A percentile compares a stretch with the other conserved stretches of the same genome.
Evolutionary conservation across 345 rosid genomes (phyloP).

Genomic region (Eucalyptus pauciflora): DNA sequence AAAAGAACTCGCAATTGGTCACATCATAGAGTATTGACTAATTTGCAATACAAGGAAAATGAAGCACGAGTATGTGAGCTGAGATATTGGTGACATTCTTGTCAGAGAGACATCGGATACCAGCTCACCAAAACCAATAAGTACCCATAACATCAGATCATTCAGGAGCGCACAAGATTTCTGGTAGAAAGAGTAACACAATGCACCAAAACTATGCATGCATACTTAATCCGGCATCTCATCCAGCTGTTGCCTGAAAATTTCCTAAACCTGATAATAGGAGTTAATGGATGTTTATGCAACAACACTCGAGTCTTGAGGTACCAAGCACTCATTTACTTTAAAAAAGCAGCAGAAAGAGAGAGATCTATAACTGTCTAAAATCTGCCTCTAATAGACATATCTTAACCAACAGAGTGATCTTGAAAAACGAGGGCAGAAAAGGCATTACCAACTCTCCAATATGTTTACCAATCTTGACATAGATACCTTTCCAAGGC

Average conservation of each 20-base stretch:
- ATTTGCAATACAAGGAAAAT: not conserved
- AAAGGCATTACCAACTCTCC: not conserved
- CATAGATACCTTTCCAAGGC: not conserved
- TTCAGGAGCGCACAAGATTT: not conserved
- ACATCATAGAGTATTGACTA: not conserved
- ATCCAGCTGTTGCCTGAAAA: not conserved
- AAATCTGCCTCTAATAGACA: not conserved
- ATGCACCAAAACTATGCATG: not conserved
- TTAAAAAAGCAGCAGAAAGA: not conserved
- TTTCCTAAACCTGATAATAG: not conserved
- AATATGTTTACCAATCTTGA: not conserved
- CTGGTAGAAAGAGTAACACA: not conserved
- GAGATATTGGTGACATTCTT: not conserved
- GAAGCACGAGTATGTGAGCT: not conserved
- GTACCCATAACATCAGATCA: not conserved
- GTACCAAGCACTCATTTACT: not conserved
- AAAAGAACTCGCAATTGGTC: not conserved
- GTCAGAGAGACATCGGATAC: not conserved
- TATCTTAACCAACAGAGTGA: not conserved
- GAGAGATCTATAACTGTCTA: not conserved
- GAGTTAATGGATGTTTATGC: not conserved
- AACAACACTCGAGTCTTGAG: not conserved
- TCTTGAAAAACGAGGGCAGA: not conserved
- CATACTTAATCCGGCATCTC: not conserved
- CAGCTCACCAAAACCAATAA: not conserved